A percentile compares a stretch with the other conserved stretches of the same genome.
Evolutionary conservation across 768 basidiomycete species (phyloP).

Genomic region (Boletus rubescentipes): DNA sequence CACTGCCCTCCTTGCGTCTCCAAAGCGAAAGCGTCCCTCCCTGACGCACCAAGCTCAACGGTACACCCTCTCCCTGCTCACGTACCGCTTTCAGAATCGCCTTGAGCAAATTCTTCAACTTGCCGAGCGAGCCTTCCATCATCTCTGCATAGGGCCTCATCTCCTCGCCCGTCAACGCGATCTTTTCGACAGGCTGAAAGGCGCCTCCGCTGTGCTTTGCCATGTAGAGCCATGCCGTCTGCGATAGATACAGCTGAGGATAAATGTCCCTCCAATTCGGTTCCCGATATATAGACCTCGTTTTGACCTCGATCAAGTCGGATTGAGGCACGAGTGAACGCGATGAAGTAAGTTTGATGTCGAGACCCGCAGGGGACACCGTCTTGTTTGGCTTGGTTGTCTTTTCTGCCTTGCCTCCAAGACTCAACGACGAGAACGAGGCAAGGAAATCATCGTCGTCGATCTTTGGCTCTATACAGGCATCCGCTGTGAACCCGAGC

Average conservation of each 20-base stretch:
- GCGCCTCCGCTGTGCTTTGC: constrained; percentile 55
- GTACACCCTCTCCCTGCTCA: constrained; percentile 49
- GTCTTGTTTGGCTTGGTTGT: background rate
- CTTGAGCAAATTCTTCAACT: constrained; percentile 29
- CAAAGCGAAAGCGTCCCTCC: constrained; percentile 47
- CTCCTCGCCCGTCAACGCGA: constrained; percentile 33
- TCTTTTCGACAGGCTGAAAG: constrained; percentile 51
- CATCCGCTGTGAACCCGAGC: constrained; percentile 60
- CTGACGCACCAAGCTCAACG: constrained; percentile 55
- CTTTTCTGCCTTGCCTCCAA: constrained; percentile 6
- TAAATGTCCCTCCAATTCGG: constrained; percentile 61
- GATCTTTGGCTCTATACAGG: constrained; percentile 18
- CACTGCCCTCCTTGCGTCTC: constrained; percentile 37
- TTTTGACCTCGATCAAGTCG: constrained; percentile 36
- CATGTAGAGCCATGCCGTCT: constrained; percentile 60
- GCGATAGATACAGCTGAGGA: constrained; percentile 68
- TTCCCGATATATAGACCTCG: constrained; percentile 26
- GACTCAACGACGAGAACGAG: constrained; percentile 25
- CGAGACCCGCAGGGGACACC: constrained; percentile 4
- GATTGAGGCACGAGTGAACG: constrained; percentile 36
- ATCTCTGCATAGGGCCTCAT: constrained; percentile 24
- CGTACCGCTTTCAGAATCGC: constrained; percentile 49
- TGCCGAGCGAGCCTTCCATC: constrained; percentile 22
- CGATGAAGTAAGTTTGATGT: constrained; percentile 25
- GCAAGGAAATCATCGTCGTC: constrained; percentile 27